Conservation (phyloP, 1,284 basidiomycete genomes). For the Moesziomyces parantarcticus region DNA sequence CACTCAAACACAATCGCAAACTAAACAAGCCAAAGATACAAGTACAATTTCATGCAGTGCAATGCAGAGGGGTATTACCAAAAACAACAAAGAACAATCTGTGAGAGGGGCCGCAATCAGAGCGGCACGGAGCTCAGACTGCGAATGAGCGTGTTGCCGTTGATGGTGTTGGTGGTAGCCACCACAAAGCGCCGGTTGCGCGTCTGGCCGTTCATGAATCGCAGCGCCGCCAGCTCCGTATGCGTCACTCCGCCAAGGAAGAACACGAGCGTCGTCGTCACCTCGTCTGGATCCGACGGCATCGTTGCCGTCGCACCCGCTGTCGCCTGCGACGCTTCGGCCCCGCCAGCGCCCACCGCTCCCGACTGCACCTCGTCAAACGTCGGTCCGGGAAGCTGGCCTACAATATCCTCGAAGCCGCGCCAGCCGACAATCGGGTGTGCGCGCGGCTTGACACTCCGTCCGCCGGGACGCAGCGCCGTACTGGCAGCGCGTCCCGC, state of each 20-base stretch:
- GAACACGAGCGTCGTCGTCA: conserved; percentile 89
- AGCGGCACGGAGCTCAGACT: conserved; percentile 15
- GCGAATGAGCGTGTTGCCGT: conserved; percentile 47
- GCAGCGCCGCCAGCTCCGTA: conserved; percentile 91
- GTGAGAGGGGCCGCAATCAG: conserved; percentile 1
- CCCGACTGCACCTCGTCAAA: conserved; percentile 79
- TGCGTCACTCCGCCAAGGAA: conserved; percentile 99
- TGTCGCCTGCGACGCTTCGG: conserved; percentile 1
- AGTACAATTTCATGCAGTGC: conserved; percentile 3
- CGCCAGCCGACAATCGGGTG: conserved; percentile 95
- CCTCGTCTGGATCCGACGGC: conserved; percentile 58
- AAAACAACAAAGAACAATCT: too few relatives aligned
- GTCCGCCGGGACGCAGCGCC: not conserved
- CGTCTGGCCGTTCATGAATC: conserved; percentile 80
- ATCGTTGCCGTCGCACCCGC: conserved; percentile 1
- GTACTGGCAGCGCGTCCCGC: conserved; percentile 11
- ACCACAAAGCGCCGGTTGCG: conserved; percentile 56
- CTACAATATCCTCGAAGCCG: conserved; percentile 90
- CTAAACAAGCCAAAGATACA: conserved; percentile 7
- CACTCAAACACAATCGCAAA: not conserved
- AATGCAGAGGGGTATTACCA: not conserved
- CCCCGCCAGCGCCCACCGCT: not conserved
- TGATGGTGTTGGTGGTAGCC: conserved; percentile 60
- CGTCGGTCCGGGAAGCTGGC: conserved; percentile 82
- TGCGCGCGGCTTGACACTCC: conserved; percentile 69